These are phyloP conservation scores for Nothopassalora personata DNA, from an alignment of 2,329 filamentous ascomycete genomes.

Conservation along the genomic window DNA sequence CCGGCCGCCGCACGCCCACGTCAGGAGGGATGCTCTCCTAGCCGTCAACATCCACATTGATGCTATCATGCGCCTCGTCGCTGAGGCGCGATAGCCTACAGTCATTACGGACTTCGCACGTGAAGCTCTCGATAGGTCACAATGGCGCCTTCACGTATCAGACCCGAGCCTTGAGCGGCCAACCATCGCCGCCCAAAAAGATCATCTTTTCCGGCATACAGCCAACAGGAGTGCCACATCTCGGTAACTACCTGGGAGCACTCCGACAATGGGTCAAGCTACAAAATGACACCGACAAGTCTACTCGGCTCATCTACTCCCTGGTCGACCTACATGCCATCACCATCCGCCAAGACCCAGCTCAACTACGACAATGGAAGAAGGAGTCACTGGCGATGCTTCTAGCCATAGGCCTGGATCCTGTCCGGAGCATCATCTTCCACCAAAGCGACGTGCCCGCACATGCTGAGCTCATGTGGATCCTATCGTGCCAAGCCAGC, in stretches of 20 bases:
- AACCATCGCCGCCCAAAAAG: slow-evolving; percentile 21
- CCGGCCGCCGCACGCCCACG: background rate
- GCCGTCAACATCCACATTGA: slow-evolving; percentile 1
- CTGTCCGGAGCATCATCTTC: slow-evolving; percentile 72
- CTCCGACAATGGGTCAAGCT: slow-evolving; percentile 78
- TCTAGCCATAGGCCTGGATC: slow-evolving; percentile 77
- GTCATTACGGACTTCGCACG: background rate
- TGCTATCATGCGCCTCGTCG: slow-evolving; percentile 6
- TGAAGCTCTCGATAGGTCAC: background rate
- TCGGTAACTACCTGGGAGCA: slow-evolving; percentile 93
- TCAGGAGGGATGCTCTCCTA: background rate
- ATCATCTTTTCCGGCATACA: slow-evolving; percentile 94
- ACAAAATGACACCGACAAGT: slow-evolving; percentile 57
- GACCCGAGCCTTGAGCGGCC: slow-evolving; percentile 6
- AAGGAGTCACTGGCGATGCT: slow-evolving; percentile 73
- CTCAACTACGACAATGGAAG: slow-evolving; percentile 58
- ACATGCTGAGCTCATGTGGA: slow-evolving; percentile 94
- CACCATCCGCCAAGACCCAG: slow-evolving; percentile 65
- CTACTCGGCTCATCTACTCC: slow-evolving; percentile 69
- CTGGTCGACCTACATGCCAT: slow-evolving; percentile 93
- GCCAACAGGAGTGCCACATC: slow-evolving; percentile 85
- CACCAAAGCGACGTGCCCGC: slow-evolving; percentile 62
- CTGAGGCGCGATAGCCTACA: slow-evolving; percentile 4
- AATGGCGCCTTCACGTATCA: background rate
- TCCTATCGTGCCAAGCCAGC: slow-evolving; percentile 83